Percentiles rank a stretch among this genome's conserved stretches.
phyloP scores from a whole-genome alignment of 148 eudicot genomes.

The Rhododendron vialii region DNA sequence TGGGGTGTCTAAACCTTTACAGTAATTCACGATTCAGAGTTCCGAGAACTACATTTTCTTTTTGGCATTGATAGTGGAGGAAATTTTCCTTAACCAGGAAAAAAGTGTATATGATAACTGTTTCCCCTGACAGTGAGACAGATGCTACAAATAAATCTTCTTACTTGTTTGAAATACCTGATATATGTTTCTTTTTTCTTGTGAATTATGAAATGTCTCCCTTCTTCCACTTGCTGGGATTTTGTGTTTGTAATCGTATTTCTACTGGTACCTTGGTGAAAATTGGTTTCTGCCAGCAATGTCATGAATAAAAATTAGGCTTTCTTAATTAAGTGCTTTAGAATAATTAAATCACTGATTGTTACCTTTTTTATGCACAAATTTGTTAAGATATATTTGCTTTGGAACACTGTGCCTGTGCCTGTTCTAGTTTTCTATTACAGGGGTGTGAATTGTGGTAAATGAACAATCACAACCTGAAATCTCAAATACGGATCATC shows the following conservation, averaged over 20 bases:
- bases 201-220: background rate
- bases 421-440: background rate
- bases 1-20: background rate
- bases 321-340: no score
- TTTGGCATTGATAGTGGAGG: background rate
- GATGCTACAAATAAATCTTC: background rate
- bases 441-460: background rate
- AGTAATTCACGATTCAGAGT: background rate
- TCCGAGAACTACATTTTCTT: background rate
- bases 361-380: background rate
- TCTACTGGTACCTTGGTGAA: background rate
- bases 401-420: background rate
- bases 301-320: background rate
- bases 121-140: background rate
- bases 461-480: background rate
- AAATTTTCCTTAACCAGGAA: background rate
- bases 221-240: background rate
- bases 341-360: background rate
- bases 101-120: background rate
- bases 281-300: background rate
- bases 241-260: background rate
- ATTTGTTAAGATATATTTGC: background rate
- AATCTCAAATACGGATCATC: background rate
- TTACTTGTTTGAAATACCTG: background rate
- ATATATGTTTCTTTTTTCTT: background rate